Evolutionary conservation across 257 asterid genomes (phyloP), one percentile per base, ranked within the genome.

Genomic region (Plantago ovata): DNA sequence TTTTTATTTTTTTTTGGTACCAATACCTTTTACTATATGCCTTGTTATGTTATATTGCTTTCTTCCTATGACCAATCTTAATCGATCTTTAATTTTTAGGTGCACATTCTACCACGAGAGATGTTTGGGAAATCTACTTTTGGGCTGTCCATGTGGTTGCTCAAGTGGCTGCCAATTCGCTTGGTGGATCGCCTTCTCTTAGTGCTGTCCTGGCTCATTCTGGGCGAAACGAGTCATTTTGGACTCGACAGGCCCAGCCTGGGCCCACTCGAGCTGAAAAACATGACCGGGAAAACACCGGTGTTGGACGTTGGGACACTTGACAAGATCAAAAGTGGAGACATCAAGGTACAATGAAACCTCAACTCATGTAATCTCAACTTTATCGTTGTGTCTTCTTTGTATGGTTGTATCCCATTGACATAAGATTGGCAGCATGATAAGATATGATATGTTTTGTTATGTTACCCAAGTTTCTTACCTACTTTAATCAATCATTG

Each of bases 101-200:
- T 86, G 58, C 95, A 86, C 75, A 75, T 86, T 67, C 81, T 86
- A 72, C 95, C 95, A 69, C 78, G 69, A 73, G 89, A 83, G 63
- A 83, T 86, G 83, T 71, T 86, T 53, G 95, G 95, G 44, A 77
- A 62, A 65, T 86, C 95, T 9, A 86, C 95, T 64, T 86, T 83
- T 59, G 89, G 89, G 55, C 63, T 86, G 76, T 77, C 89, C 64
- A 86, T 83, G 93, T 75, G 79, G 77, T 67, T 86, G 60, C 84
- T 86, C 18, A 86, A 86, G 78, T 83, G 93, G 93, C 62, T 86
- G 39, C 95, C 95, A 49, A 49, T 77, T 5, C 79, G 78, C 56
- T 69, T 83, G 48, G 93, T 86, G 59, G 95, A 86, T 66, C 75
- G 66, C 15, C 53, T 86, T 18, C 58, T 86, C 50, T 68, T 86